Evolutionary conservation across 805 yeast species (phyloP), one percentile per base, ranked within the genome.

Genomic region (Suhomyces tanzawaensis): DNA sequence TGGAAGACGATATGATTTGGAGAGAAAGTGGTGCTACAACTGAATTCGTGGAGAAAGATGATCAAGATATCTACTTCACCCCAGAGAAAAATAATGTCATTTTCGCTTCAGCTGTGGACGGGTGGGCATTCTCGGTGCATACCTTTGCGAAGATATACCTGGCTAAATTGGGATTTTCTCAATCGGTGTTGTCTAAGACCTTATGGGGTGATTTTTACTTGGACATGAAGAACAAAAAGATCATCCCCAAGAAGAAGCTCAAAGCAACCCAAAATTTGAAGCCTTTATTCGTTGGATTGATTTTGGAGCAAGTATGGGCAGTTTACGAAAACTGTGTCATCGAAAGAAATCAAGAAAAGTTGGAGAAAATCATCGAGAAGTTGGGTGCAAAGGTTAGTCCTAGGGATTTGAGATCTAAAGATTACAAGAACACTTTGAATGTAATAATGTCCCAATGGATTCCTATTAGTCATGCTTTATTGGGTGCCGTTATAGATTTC

Each of bases 121-220:
- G 98, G 9, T 93, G 99, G 98, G 99, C 98, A 1, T 93, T 93
- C 60, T 85, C 87, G 29, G 71, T 93, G 34, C 79, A 86, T 36
- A 96, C 93, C 48, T 85, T 93, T 61, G 85, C 96, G 6, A 81
- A 84, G 40, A 79, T 93, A 23, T 87, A 88, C 57, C 93, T 84
- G 63, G 77, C 78, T 34, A 88, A 88, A 52, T 66, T 91, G 14
- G 96, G 95, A 0, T 83, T 91, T 48, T 85, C 86, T 46, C 80
- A 89, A 45, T 78, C 79, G 14, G 86, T 79, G 37, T 71, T 93
- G 31, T 82, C 82, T 41, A 85, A 85, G 53, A 88, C 89, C n/a
- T 68, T 93, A 4, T 93, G 98, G 98, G 99, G 99, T 26, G 96
- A 91, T 55, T 91, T 67, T 58, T 88, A 78, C 56, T 69, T 87